Conservation (phyloP, 805 yeast species). For the Ogataea corticis region DNA sequence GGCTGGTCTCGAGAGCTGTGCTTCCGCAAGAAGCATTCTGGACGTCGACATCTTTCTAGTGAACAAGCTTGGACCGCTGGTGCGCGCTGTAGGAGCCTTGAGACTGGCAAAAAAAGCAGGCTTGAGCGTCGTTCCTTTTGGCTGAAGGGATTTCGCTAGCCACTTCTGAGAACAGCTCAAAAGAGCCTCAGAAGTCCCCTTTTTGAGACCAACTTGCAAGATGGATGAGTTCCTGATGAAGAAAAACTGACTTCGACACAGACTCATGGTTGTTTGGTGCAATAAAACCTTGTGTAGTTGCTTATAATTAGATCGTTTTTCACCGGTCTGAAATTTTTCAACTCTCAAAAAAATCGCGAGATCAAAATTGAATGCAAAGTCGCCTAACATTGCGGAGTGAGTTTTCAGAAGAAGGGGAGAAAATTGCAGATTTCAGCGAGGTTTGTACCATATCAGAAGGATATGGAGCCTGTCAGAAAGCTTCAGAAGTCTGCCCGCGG, state of each 20-base stretch:
- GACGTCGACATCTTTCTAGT: constrained; percentile 8
- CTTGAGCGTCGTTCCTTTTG: too few relatives aligned
- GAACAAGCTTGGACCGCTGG: background rate
- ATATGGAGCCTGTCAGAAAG: too few relatives aligned
- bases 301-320: background rate
- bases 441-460: too few relatives aligned
- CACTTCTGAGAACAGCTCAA: background rate
- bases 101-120: background rate
- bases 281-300: background rate
- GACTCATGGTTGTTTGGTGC: constrained; percentile 24
- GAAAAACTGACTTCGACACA: constrained; percentile 57
- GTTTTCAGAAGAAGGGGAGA: too few relatives aligned
- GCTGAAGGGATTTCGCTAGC: background rate
- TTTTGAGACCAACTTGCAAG: constrained; percentile 29
- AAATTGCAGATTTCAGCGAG: too few relatives aligned
- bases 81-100: background rate
- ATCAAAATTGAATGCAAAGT: too few relatives aligned
- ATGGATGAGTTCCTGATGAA: constrained; percentile 56
- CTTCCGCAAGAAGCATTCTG: constrained; percentile 1
- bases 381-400: too few relatives aligned
- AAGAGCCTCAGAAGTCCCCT: constrained; percentile 5
- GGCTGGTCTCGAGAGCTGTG: background rate
- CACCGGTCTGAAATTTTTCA: background rate
- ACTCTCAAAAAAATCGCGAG: background rate
- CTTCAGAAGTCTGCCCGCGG: too few relatives aligned